Evolutionary conservation across 345 rosid genomes (phyloP).

Genomic region (Atalantia buxifolia): DNA sequence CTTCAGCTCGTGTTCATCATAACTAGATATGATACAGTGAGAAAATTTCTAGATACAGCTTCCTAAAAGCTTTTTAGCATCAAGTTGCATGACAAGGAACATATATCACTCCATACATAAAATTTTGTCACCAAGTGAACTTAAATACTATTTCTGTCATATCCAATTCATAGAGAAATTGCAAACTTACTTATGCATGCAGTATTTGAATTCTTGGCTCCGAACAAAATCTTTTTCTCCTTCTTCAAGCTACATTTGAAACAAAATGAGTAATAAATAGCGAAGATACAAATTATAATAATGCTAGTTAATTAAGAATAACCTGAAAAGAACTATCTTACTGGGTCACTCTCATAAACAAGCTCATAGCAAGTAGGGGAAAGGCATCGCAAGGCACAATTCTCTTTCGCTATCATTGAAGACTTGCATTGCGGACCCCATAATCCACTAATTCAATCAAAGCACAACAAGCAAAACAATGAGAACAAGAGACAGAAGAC

Average conservation of each 20-base stretch:
- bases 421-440: slow-evolving; percentile 81
- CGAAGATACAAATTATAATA: background rate
- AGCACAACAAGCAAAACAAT: slow-evolving; percentile 14
- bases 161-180: background rate
- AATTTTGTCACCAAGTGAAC: background rate
- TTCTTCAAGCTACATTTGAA: slow-evolving; percentile 65
- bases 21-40: background rate
- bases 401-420: slow-evolving; percentile 61
- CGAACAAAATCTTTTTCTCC: slow-evolving; percentile 73
- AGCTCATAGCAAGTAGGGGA: slow-evolving; percentile 70
- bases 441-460: slow-evolving; percentile 53
- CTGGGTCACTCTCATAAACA: slow-evolving; percentile 78
- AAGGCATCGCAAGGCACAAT: slow-evolving; percentile 75
- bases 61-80: background rate
- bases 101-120: background rate
- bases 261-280: background rate
- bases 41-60: background rate
- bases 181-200: slow-evolving; percentile 73
- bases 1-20: background rate
- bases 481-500: background rate
- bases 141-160: background rate
- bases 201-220: slow-evolving; percentile 79
- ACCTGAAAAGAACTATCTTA: slow-evolving; percentile 24
- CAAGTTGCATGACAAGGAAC: background rate
- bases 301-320: background rate